phyloP scores from a whole-genome alignment of 306 rosid species.

The Datisca glomerata region DNA sequence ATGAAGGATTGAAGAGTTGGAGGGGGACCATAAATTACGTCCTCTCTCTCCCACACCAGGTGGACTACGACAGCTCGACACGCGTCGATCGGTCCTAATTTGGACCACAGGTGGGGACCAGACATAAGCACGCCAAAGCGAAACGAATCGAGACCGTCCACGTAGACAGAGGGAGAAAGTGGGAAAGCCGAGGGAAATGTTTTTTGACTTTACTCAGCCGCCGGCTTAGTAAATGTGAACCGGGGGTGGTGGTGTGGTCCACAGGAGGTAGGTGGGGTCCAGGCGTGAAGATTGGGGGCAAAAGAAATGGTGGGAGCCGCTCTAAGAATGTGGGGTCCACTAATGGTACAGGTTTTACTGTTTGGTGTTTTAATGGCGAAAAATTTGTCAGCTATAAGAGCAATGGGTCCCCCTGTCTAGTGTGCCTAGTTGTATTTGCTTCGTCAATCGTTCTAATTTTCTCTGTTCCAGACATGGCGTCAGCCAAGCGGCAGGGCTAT shows the following conservation, averaged over 20 bases:
- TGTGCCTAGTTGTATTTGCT: no score
- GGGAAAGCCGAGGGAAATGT: slow-evolving; percentile 30
- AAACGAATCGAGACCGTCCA: slow-evolving; percentile 17
- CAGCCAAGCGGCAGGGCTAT: no score
- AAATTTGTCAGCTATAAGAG: no score
- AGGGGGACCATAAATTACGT: slow-evolving; percentile 40
- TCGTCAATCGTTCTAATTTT: no score
- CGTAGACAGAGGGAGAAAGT: slow-evolving; percentile 10
- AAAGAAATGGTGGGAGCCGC: background rate
- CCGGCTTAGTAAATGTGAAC: slow-evolving; percentile 46
- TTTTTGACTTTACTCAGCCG: slow-evolving; percentile 49
- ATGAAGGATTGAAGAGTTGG: background rate
- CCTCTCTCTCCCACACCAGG: slow-evolving; percentile 27
- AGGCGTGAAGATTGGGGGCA: slow-evolving; percentile 3
- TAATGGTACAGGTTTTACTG: no score
- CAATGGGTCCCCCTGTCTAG: no score
- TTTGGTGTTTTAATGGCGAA: no score
- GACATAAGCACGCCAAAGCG: slow-evolving; percentile 27
- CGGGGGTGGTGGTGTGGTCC: slow-evolving; percentile 9
- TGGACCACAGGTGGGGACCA: slow-evolving; percentile 58
- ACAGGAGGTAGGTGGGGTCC: slow-evolving; percentile 7
- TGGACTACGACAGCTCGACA: slow-evolving; percentile 27
- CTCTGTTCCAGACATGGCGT: no score
- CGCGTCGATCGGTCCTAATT: slow-evolving; percentile 19
- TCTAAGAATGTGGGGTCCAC: slow-evolving; percentile 17